phyloP scores from a whole-genome alignment of 2,329 filamentous ascomycete species.

The Aspergillus luchuensis region DNA sequence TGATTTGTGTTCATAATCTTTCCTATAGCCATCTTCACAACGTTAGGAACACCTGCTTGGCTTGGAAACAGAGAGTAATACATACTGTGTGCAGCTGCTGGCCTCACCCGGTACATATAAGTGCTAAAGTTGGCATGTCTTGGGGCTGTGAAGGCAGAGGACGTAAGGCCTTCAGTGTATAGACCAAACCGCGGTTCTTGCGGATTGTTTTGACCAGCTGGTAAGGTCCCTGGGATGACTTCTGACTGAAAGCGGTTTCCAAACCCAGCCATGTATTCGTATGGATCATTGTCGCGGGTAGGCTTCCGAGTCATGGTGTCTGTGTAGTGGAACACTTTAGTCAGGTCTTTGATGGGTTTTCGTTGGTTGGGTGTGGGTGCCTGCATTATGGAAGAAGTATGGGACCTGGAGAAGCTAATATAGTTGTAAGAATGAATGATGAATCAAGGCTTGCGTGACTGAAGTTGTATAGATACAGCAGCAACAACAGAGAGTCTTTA shows the following conservation, averaged over 20 bases:
- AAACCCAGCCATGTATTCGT: conserved; percentile 34
- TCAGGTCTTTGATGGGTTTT: conserved; percentile 29
- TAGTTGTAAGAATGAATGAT: too few species aligned
- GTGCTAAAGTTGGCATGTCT: conserved; percentile 31
- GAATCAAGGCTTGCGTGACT: too few species aligned
- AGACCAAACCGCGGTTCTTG: conserved; percentile 35
- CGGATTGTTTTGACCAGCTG: conserved; percentile 36
- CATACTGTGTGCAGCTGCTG: conserved; percentile 31
- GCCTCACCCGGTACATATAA: conserved; percentile 32
- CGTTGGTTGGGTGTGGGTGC: conserved; percentile 23
- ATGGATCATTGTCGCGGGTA: conserved; percentile 33
- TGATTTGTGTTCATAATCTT: conserved; percentile 44
- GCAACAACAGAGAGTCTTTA: too few species aligned
- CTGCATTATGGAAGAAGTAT: conserved; percentile 25
- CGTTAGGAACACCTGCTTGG: background rate
- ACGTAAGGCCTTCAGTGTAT: conserved; percentile 35
- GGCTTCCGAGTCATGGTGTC: conserved; percentile 32
- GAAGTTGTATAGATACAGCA: too few species aligned
- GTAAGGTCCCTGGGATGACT: conserved; percentile 35
- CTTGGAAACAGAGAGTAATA: background rate
- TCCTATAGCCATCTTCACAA: conserved; percentile 33
- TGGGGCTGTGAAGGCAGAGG: conserved; percentile 31
- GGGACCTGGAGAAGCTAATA: too few species aligned
- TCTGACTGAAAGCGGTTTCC: conserved; percentile 36
- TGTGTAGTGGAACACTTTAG: conserved; percentile 35